Conservation (phyloP, 2,329 filamentous ascomycete species). For the Ophiocordyceps camponoti-floridani region DNA sequence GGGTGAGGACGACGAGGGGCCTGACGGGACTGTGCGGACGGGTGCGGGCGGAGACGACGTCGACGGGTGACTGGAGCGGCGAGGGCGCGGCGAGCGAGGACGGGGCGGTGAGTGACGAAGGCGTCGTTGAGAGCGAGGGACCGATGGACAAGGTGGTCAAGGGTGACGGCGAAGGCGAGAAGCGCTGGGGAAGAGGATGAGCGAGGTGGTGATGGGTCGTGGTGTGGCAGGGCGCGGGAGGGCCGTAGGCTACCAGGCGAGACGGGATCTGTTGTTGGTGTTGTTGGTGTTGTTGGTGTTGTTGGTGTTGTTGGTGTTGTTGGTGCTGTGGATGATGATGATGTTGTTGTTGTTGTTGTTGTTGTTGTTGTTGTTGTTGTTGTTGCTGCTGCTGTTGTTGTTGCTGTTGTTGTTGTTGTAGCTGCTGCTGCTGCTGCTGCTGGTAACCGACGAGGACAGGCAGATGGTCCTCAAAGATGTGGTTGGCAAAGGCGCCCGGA, state of each 20-base stretch:
- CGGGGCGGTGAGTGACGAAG: slow-evolving; percentile 4
- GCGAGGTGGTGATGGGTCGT: neutral
- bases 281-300: slow-evolving; percentile 4
- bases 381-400: no score
- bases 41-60: neutral
- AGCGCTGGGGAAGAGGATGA: no score
- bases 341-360: no score
- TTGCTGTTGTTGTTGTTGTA: no score
- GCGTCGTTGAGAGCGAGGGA: slow-evolving; percentile 8
- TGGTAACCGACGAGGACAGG: slow-evolving; percentile 3
- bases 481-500: slow-evolving; percentile 9
- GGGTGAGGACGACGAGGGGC: slow-evolving; percentile 4
- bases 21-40: no score
- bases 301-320: no score
- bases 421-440: no score
- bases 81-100: slow-evolving; percentile 13
- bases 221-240: neutral
- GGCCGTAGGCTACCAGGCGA: no score
- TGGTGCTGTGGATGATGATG: no score
- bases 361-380: no score
- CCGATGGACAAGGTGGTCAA: slow-evolving; percentile 8
- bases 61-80: slow-evolving; percentile 8
- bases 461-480: slow-evolving; percentile 12
- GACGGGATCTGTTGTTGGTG: neutral
- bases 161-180: slow-evolving; percentile 8